Percentiles rank a stretch among this genome's conserved stretches.
phyloP scores from a whole-genome alignment of 352 stramenopile species.

The Globisporangium barbulae region DNA sequence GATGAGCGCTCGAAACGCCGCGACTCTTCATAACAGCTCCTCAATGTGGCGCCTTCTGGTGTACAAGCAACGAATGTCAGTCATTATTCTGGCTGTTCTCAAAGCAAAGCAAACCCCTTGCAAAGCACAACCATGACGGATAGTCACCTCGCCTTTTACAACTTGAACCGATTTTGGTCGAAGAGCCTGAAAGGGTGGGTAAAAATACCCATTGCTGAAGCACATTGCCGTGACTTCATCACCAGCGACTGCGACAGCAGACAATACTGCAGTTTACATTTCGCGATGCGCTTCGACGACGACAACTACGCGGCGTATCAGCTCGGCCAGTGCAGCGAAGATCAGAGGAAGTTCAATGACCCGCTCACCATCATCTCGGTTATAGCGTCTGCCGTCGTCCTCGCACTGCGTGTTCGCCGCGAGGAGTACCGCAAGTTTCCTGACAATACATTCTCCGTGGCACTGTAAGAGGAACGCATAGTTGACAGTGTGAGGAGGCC shows the following conservation, averaged over 20 bases:
- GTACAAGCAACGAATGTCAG: too few species aligned
- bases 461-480: slow-evolving; percentile 21
- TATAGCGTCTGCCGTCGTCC: slow-evolving; percentile 19
- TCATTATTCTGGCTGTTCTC: too few species aligned
- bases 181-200: background rate
- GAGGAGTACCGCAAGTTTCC: slow-evolving; percentile 31
- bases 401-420: slow-evolving; percentile 25
- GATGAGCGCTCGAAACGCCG: background rate
- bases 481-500: background rate
- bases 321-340: slow-evolving; percentile 21
- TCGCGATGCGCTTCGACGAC: slow-evolving; percentile 14
- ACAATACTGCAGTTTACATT: background rate
- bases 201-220: slow-evolving; percentile 5
- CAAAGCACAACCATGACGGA: background rate
- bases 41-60: too few species aligned
- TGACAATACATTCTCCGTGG: slow-evolving; percentile 28
- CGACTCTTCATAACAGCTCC: slow-evolving; percentile 2
- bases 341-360: slow-evolving; percentile 30
- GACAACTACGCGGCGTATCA: slow-evolving; percentile 27
- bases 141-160: background rate
- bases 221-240: background rate
- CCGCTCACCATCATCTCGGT: slow-evolving; percentile 28
- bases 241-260: background rate
- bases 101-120: too few species aligned
- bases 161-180: background rate